These are phyloP conservation scores for Umbelopsis sp. DNA, from an alignment of 371 early-diverging fungal genomes.

Conservation along the genomic window DNA sequence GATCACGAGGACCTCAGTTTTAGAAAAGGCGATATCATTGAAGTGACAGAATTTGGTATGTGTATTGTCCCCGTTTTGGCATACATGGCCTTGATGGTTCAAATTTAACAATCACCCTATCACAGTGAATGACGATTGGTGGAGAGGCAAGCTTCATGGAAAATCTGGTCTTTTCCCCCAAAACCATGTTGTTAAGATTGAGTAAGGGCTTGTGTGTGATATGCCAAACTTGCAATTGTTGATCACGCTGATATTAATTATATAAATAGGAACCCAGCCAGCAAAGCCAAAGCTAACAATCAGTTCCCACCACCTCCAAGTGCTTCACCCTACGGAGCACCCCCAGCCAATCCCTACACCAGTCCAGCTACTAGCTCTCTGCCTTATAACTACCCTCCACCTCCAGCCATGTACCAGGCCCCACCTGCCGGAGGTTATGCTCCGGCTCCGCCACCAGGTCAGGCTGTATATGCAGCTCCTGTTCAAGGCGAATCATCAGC, in stretches of 20 bases:
- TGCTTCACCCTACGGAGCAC: slow-evolving; percentile 7
- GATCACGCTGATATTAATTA: no score
- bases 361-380: slow-evolving; percentile 9
- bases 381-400: slow-evolving; percentile 54
- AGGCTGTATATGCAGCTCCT: slow-evolving; percentile 21
- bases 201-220: slow-evolving; percentile 26
- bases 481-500: slow-evolving; percentile 19
- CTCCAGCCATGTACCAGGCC: slow-evolving; percentile 44
- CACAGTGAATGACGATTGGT: slow-evolving; percentile 57
- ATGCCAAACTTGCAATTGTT: no score
- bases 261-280: slow-evolving; percentile 26
- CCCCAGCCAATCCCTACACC: slow-evolving; percentile 22
- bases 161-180: slow-evolving; percentile 54
- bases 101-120: background rate
- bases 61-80: background rate
- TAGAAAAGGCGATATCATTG: slow-evolving; percentile 52
- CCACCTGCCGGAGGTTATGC: slow-evolving; percentile 31
- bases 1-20: slow-evolving; percentile 56
- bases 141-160: slow-evolving; percentile 47
- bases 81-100: no score
- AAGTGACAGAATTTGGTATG: slow-evolving; percentile 56
- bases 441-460: slow-evolving; percentile 22
- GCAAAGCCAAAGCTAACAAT: slow-evolving; percentile 29
- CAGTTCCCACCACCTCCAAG: slow-evolving; percentile 24
- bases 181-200: slow-evolving; percentile 49